Base-by-base conservation (phyloP, 1,284 basidiomycete species). In the Melampsora abietis-canadensis region DNA sequence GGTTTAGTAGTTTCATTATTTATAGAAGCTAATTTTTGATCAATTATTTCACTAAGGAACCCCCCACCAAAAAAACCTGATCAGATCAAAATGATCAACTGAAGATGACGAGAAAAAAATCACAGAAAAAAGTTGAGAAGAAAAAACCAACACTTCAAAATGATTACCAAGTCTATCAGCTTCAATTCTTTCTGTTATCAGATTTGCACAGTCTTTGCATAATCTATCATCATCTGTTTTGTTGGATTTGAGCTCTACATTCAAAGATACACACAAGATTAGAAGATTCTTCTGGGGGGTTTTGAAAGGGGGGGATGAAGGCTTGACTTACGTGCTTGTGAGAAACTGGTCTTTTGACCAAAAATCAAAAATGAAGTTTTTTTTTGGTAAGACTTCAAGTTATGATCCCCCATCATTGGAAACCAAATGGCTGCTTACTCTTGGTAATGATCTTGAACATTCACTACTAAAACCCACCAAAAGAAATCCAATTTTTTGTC, bases 171-270 rank as follows among this genome's bases (percentile, higher is more conserved):
- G 51, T 21, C 51, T n/a, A 27, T 54, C 6, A 27, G 51, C 51
- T 27, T 54, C 51, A 54, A 54, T 54, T 27, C 51, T 54, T 27
- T 54, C 27, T 2, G 27, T 21, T 4, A 27, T 54, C 15, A 54
- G 19, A 54, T 54, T 21, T 15, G 51, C 7, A 54, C 51, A 54
- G 8, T n/a, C 51, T 54, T 27, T n/a, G 21, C 51, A 54, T n/a
- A 54, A 27, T 54, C 51, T 54, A 54, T 54, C 51, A 10, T 54
- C 51, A 54, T 54, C 51, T n/a, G 51, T 54, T 27, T 54, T 54
- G 14, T n/a, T 54, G 2, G 7, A 12, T 27, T 54, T 54, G 21
- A 54, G 19, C 15, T 54, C 51, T 54, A 27, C 6, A 54, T 37
- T 21, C 1, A 27, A 27, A 54, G 51, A 54, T 19, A 51, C 0